Percentiles rank a stretch among this genome's conserved stretches.
phyloP scores from a whole-genome alignment of 768 basidiomycete genomes.

The Pisolithus microcarpus region DNA sequence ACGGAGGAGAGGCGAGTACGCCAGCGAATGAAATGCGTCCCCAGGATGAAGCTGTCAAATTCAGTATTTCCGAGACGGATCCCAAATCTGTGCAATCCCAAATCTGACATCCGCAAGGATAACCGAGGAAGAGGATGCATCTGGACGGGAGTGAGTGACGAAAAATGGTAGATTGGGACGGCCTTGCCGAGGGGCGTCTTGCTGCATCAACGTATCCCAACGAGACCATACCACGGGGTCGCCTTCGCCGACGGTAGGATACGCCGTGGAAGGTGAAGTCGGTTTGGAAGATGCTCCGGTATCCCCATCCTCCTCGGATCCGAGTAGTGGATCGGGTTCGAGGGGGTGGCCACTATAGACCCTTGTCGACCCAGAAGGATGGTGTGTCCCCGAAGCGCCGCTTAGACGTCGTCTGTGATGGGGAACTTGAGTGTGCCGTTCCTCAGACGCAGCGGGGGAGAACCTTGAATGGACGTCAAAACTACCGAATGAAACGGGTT shows the following conservation, averaged over 20 bases:
- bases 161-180: neutral
- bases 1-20: slow-evolving; percentile 32
- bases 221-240: slow-evolving; percentile 28
- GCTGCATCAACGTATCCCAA: slow-evolving; percentile 24
- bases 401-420: slow-evolving; percentile 8
- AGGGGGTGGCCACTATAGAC: slow-evolving; percentile 6
- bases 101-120: slow-evolving; percentile 45
- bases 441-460: slow-evolving; percentile 4
- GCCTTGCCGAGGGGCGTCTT: slow-evolving; percentile 14
- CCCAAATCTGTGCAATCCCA: slow-evolving; percentile 57
- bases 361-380: slow-evolving; percentile 3
- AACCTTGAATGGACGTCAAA: slow-evolving; percentile 25
- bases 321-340: slow-evolving; percentile 10
- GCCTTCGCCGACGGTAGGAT: slow-evolving; percentile 25
- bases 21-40: slow-evolving; percentile 32
- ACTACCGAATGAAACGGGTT: slow-evolving; percentile 41
- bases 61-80: slow-evolving; percentile 46
- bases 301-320: slow-evolving; percentile 23
- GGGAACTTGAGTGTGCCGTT: slow-evolving; percentile 6
- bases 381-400: slow-evolving; percentile 7
- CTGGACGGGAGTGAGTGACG: slow-evolving; percentile 17
- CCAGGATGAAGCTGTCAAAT: slow-evolving; percentile 35
- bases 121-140: slow-evolving; percentile 47
- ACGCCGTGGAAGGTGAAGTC: slow-evolving; percentile 15
- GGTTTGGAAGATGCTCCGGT: slow-evolving; percentile 1